These are phyloP conservation scores for Quercus agrifolia DNA, from an alignment of 306 rosid genomes.

Conservation along the genomic window DNA sequence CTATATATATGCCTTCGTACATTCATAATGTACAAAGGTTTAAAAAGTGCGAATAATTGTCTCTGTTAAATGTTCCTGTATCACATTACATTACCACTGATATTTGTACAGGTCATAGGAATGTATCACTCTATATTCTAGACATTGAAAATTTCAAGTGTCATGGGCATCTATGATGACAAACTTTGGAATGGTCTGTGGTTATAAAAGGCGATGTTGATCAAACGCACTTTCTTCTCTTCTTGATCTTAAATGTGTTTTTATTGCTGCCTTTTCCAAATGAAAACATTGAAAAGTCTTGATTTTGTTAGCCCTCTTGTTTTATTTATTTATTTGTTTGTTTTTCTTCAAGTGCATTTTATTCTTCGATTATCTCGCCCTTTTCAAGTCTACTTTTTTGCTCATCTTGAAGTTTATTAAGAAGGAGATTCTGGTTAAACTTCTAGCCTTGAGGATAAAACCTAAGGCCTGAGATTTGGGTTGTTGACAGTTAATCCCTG, in stretches of 20 bases:
- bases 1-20: no score
- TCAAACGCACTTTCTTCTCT: not conserved
- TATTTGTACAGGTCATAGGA: no score
- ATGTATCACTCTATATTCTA: no score
- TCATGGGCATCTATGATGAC: not conserved
- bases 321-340: not conserved
- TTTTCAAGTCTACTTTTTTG: not conserved
- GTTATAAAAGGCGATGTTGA: not conserved
- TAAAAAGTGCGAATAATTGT: no score
- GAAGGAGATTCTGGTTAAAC: not conserved
- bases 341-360: not conserved
- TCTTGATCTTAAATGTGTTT: not conserved
- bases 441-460: not conserved
- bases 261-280: not conserved
- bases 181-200: not conserved
- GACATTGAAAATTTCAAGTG: not conserved
- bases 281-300: not conserved
- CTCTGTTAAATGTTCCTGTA: no score
- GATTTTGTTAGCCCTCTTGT: not conserved
- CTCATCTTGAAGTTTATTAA: not conserved
- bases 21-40: no score
- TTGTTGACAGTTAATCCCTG: not conserved
- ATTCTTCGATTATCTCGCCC: not conserved
- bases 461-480: not conserved
- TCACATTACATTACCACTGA: no score